These are phyloP conservation scores for Trichoderma hamatum DNA, from an alignment of 2,329 filamentous ascomycete genomes.

Conservation along the genomic window DNA sequence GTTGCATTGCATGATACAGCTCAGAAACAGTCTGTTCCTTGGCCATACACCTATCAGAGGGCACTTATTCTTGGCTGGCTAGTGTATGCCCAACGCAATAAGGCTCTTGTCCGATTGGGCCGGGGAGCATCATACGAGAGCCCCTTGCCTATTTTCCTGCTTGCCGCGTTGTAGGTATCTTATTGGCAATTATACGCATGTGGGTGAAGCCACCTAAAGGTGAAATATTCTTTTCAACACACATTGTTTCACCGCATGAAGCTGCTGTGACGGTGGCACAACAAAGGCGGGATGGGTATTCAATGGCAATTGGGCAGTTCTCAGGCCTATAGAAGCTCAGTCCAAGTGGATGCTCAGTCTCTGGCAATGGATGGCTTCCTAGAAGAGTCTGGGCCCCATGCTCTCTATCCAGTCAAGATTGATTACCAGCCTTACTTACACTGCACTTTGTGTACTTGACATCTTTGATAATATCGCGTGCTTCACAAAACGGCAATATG, in stretches of 20 bases:
- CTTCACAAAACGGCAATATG: not conserved
- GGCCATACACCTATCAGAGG: not conserved
- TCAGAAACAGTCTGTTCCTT: not conserved
- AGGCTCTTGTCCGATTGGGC: not conserved
- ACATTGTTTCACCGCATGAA: not conserved
- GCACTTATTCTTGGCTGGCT: not conserved
- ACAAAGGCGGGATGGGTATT: not conserved
- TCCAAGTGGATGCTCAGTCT: not conserved
- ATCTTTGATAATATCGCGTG: not conserved
- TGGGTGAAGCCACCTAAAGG: not conserved
- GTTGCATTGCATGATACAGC: conserved; percentile 1
- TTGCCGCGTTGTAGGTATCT: not conserved
- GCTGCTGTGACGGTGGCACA: not conserved
- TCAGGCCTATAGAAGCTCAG: not conserved
- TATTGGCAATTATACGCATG: not conserved
- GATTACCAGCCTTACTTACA: not conserved
- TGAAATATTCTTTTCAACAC: not conserved
- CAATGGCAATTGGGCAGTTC: not conserved
- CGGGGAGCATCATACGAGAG: not conserved
- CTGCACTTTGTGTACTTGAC: not conserved
- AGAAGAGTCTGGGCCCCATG: not conserved
- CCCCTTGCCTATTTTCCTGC: not conserved
- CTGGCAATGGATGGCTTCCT: not conserved
- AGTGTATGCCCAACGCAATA: not conserved
- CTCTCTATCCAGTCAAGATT: not conserved